Percentiles rank a stretch among this genome's conserved stretches.
These are phyloP conservation scores for Penicillium atrosanguineum DNA, from an alignment of 495 filamentous ascomycete species.

Conservation along the genomic window DNA sequence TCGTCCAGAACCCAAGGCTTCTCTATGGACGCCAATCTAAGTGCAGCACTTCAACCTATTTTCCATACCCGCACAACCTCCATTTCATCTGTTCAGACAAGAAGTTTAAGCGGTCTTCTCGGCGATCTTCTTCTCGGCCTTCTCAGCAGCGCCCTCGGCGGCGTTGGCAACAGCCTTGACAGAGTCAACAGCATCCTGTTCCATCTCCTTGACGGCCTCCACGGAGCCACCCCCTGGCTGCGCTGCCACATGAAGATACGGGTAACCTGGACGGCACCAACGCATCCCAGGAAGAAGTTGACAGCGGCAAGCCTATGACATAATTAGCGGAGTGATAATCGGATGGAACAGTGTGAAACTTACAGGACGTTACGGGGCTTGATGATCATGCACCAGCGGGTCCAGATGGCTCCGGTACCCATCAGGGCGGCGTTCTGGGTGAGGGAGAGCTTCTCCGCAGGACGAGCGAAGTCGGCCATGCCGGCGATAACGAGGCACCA, in stretches of 20 bases:
- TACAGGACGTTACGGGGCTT: slow-evolving; percentile 87
- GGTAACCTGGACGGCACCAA: slow-evolving; percentile 76
- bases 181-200: slow-evolving; percentile 43
- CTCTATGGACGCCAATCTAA: slow-evolving; percentile 12
- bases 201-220: slow-evolving; percentile 49
- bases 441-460: slow-evolving; percentile 87
- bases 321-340: background rate
- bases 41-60: slow-evolving; percentile 5
- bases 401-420: slow-evolving; percentile 94
- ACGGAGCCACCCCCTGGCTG: slow-evolving; percentile 49
- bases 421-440: slow-evolving; percentile 87
- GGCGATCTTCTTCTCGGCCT: slow-evolving; percentile 25
- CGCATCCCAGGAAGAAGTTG: slow-evolving; percentile 94
- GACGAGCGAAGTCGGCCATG: slow-evolving; percentile 85
- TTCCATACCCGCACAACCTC: slow-evolving; percentile 7
- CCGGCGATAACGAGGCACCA: slow-evolving; percentile 92
- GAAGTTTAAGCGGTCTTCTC: slow-evolving; percentile 27
- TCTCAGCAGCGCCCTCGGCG: slow-evolving; percentile 29
- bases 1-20: background rate
- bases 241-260: slow-evolving; percentile 70
- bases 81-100: background rate
- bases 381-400: slow-evolving; percentile 97
- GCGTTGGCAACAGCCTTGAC: slow-evolving; percentile 31
- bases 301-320: slow-evolving; percentile 75
- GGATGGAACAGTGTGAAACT: slow-evolving; percentile 17